Evolutionary conservation across 225 moss, liverwort and hornwort genomes (phyloP), one percentile per base, ranked within the genome.

Genomic region (Rhytidiadelphus loreus): DNA sequence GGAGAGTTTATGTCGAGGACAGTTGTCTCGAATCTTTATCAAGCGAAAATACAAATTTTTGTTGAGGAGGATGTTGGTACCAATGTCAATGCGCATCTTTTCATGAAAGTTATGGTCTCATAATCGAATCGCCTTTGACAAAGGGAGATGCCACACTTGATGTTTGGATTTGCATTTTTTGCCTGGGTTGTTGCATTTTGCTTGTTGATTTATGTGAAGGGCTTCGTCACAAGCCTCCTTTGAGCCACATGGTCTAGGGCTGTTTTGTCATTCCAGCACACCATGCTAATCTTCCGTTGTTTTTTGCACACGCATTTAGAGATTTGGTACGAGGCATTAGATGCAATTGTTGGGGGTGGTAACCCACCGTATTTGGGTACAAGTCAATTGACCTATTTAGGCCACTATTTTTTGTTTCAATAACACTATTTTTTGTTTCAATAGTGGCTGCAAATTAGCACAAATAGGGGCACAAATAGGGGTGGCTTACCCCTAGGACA

Each of bases 31-130:
- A 74, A 73, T 79, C 86, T 61, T 86, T 62, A 74, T 22, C 56
- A 86, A 83, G 80, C 25, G 73, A 90, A n/a, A n/a, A 59, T 75
- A 63, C 88, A 77, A 86, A 55, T 74, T 86, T 92, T 84, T 88
- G 83, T 78, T 66, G 57, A 88, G 33, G 70, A 82, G 29, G 78
- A 86, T 83, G 84, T 76, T 58, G 68, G 44, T 81, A 84, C n/a
- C 32, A 80, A 57, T 39, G 74, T 87, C 44, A 43, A 15, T 60
- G 65, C 30, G 32, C 44, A 18, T 79, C 37, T 72, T 83, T 83
- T 46, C 73, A 64, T 80, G 73, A 70, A 17, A 32, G 46, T 69
- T 84, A 18, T 24, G 52, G 39, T 70, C 46, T 84, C 85, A 25
- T 25, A 8, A 52, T 59, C 9, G 52, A 60, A 48, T 79, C 53